phyloP scores from a whole-genome alignment of 2,329 filamentous ascomycete species.

The Aspergillus transmontanensis region DNA sequence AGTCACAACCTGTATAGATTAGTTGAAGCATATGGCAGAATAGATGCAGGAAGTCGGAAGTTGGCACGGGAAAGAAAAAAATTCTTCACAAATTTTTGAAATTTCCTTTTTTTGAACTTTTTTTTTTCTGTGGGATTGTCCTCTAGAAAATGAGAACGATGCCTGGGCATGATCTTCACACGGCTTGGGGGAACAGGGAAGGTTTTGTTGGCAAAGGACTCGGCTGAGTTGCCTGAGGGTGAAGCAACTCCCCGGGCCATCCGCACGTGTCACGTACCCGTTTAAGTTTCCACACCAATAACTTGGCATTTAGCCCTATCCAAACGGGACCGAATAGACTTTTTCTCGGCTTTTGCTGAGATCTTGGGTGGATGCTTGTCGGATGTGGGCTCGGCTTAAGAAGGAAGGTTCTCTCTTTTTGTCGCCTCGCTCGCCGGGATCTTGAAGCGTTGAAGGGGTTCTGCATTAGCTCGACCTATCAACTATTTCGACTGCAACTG shows the following conservation, averaged over 20 bases:
- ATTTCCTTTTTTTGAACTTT: not conserved
- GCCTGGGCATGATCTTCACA: not conserved
- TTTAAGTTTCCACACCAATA: not conserved
- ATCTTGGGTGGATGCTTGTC: not conserved
- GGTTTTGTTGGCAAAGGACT: conserved; percentile 6
- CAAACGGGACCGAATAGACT: not conserved
- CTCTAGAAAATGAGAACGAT: not conserved
- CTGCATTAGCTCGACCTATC: not conserved
- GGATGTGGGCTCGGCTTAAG: not conserved
- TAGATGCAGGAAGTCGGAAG: not conserved
- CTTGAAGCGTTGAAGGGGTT: not conserved
- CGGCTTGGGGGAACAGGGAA: not conserved
- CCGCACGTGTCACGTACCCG: conserved; percentile 2
- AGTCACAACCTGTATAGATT: not conserved
- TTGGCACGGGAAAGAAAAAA: not conserved
- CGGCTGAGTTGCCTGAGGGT: conserved; percentile 15
- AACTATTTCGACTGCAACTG: not conserved
- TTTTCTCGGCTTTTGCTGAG: not conserved
- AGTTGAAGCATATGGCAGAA: not conserved
- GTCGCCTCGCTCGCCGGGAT: not conserved
- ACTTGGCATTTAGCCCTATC: conserved; percentile 3
- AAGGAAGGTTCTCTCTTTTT: not conserved
- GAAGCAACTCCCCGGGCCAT: not conserved
- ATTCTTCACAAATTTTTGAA: not conserved
- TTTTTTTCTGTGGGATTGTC: not conserved